Base-by-base conservation (phyloP, 2,329 filamentous ascomycete genomes). In the Xylaria sp. region DNA sequence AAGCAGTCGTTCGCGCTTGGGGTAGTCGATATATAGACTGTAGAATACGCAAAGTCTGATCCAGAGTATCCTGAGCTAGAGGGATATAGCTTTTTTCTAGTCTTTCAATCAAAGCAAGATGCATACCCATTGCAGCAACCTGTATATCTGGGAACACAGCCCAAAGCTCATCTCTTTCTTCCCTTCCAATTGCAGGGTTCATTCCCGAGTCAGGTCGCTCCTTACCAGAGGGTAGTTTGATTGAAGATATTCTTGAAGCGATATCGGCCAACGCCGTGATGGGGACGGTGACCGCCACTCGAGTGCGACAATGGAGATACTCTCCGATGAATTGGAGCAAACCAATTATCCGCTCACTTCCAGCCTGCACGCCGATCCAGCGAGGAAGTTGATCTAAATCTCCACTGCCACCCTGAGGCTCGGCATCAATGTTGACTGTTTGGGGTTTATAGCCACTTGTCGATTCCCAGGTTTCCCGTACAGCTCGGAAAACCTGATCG, bases 121-220 rank as follows among this genome's bases (percentile, higher is more conserved):
- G 76, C 1, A 96, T 76, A 21, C 84, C 76, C 55, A 96, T 78
- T n/a, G 86, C 84, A 13, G 90, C 87, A 13, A 87, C 76, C 71
- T 97, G 92, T 38, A 97, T 85, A 9, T 84, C 81, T 4, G 93
- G 91, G 10, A 97, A 81, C 17, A 86, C 80, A 47, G 84, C 79
- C 85, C 90, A 93, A 3, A 97, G 81, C 44, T 88, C 86, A 54
- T 96, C 92, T 63, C 89, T 89, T 76, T 97, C 94, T 51, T 96
- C 91, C 63, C 90, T 86, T 31, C 87, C 84, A 64, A 95, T 86
- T 64, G 91, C 89, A 7, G 87, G 81, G 68, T 93, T 93, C 61
- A 88, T 81, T 62, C 86, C 76, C 1, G 79, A 80, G 66, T 80
- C 80, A 19, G 74, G 76, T 61, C 81, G 81, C 62, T 74, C 78